Conservation (phyloP, 78 protist species). For the Pelomyxa schiedti region DNA sequence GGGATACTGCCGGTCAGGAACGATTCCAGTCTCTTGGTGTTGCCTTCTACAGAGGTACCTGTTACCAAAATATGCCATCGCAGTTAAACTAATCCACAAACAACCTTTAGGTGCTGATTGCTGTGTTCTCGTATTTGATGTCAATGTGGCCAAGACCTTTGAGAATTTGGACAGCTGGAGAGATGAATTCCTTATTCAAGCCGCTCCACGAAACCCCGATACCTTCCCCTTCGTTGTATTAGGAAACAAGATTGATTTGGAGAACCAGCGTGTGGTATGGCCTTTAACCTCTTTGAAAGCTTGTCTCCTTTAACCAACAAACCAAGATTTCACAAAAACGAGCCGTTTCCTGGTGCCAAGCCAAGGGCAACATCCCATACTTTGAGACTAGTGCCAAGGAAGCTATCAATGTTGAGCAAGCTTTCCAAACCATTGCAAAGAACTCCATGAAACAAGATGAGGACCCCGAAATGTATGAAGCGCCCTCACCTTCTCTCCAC, state of each 20-base stretch:
- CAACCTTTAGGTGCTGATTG: too few relatives aligned
- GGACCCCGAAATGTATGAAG: too few relatives aligned
- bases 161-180: constrained; percentile 93
- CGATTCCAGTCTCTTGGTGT: constrained; percentile 98
- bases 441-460: constrained; percentile 76
- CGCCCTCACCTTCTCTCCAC: too few relatives aligned
- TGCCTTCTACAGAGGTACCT: constrained; percentile 99
- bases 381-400: constrained; percentile 98
- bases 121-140: constrained; percentile 94
- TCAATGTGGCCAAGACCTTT: constrained; percentile 86
- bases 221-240: constrained; percentile 93
- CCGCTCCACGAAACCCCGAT: constrained; percentile 91
- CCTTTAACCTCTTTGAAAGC: too few relatives aligned
- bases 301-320: too few relatives aligned
- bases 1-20: too few relatives aligned
- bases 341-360: constrained; percentile 91
- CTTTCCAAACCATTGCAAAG: constrained; percentile 85
- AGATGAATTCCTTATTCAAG: constrained; percentile 95
- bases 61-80: too few relatives aligned
- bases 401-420: constrained; percentile 95
- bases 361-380: constrained; percentile 85
- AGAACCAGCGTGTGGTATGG: constrained; percentile 72
- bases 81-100: too few relatives aligned
- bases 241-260: constrained; percentile 96
- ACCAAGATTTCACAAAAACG: too few relatives aligned